Evolutionary conservation across 345 rosid species (phyloP).

Genomic region (Mangifera indica): DNA sequence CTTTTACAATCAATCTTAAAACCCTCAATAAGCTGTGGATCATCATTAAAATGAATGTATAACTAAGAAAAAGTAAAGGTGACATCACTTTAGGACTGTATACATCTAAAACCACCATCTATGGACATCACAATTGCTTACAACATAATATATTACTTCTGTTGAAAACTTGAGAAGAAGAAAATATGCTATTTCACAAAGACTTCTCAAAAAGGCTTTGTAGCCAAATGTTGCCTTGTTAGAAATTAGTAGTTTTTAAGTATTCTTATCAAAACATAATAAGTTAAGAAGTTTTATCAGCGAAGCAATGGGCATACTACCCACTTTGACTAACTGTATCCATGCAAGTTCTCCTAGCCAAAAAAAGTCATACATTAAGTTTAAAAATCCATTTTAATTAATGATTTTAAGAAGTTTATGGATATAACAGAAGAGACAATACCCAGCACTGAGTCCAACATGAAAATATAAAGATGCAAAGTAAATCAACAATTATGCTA

Average conservation of each 20-base stretch:
- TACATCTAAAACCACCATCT: neutral
- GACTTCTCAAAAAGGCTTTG: neutral
- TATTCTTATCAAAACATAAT: too few relatives aligned
- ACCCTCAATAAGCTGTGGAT: neutral
- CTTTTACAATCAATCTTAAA: neutral
- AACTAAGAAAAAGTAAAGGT: neutral
- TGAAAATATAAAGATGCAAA: too few relatives aligned
- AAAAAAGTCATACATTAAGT: neutral
- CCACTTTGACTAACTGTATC: neutral
- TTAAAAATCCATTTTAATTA: neutral
- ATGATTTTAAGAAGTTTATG: neutral
- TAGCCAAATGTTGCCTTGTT: neutral
- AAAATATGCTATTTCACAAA: neutral
- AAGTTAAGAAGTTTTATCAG: too few relatives aligned
- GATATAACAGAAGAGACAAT: neutral
- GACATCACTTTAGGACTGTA: neutral
- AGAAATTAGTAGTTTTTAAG: too few relatives aligned
- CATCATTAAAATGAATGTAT: neutral
- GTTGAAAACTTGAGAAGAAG: neutral
- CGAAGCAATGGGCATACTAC: too few relatives aligned
- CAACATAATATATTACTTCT: neutral
- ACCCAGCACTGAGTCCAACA: too few relatives aligned
- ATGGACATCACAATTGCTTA: neutral
- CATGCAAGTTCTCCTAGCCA: neutral
- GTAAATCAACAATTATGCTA: too few relatives aligned